Conservation (phyloP, 371 early-diverging fungal species). For the Apophysomyces variabilis region DNA sequence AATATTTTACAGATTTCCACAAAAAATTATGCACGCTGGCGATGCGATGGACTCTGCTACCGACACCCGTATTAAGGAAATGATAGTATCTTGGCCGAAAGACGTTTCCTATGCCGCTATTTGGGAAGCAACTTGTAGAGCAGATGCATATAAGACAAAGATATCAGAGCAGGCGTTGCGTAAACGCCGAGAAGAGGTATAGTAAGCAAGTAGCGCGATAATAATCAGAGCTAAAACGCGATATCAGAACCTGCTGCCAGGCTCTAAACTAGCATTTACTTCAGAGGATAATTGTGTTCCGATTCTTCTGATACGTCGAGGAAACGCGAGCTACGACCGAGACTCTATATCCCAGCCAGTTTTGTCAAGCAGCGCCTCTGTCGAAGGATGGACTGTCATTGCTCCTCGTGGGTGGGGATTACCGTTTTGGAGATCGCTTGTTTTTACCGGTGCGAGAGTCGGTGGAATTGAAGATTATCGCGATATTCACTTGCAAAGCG, state of each 20-base stretch:
- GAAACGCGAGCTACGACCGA: slow-evolving; percentile 19
- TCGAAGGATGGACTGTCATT: slow-evolving; percentile 83
- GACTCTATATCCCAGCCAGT: slow-evolving; percentile 2
- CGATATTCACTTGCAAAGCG: slow-evolving; percentile 63
- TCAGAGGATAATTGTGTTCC: slow-evolving; percentile 73
- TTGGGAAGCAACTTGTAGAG: slow-evolving; percentile 64
- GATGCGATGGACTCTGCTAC: slow-evolving; percentile 34
- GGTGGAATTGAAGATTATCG: slow-evolving; percentile 65
- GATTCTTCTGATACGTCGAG: slow-evolving; percentile 80
- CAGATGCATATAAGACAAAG: slow-evolving; percentile 41
- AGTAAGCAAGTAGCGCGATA: not conserved
- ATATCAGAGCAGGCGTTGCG: slow-evolving; percentile 71
- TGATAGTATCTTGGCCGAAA: slow-evolving; percentile 65
- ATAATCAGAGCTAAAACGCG: not conserved
- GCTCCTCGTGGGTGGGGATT: slow-evolving; percentile 84
- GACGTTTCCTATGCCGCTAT: slow-evolving; percentile 56
- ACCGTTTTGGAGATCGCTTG: slow-evolving; percentile 86
- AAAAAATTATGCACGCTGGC: slow-evolving; percentile 63
- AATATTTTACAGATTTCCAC: slow-evolving; percentile 64
- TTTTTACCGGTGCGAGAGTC: slow-evolving; percentile 88
- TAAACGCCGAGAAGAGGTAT: slow-evolving; percentile 64
- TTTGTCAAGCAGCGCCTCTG: slow-evolving; percentile 8
- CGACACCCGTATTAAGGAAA: slow-evolving; percentile 25
- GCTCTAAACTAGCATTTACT: slow-evolving; percentile 62
- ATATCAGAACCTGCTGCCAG: slow-evolving; percentile 55